Evolutionary conservation across 176 grass and related monocot species (phyloP), one percentile per base, ranked within the genome.

Genomic region (Lolium perenne): DNA sequence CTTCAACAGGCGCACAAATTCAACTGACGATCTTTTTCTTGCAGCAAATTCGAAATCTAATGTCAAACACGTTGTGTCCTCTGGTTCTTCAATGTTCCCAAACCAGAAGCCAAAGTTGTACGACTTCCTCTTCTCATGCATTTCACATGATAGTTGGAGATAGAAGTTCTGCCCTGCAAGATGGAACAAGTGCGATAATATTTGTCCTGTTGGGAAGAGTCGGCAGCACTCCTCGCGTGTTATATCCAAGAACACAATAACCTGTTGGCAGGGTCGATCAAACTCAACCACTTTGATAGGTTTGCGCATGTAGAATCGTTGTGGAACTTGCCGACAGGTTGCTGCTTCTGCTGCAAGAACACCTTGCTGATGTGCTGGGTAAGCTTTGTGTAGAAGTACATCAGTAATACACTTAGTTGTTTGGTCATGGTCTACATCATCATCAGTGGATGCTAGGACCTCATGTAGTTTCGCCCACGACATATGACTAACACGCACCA

Each of bases 31-130:
- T 60, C 81, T 88, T 11, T 57, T 67, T 53, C 95, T 94, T 47
- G 90, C 95, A 16, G 95, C 90, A 84, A 97, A 88, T 61, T 97
- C 95, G 8, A 88, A 93, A 79, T 97, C 88, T 43, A 94, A 86
- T 0, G 90, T 94, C 17, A 97, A 4, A 71, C 8, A 16, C 8
- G 2, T 4, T 4, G 16, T 0, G 7, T 4, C 2, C 16, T 67
- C 3, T 0, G 6, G 29, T 7, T 18, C 2, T 15, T 8, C 0
- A 40, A 1, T 0, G 29, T 0, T 1, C 7, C 4, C 1, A 6
- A 68, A 4, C 0, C 0, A 92, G 50, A 97, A 84, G 3, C 90
- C 92, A 9, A 97, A 97, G 67, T 86, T 89, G 67, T 91, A 86
- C 7, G 87, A 84, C 0, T 88, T 74, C 38, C 88, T 97, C 18